A percentile compares a stretch with the other conserved stretches of the same genome.
Conservation (phyloP, 73 alveolate genomes). For the Effrenium voratum region DNA sequence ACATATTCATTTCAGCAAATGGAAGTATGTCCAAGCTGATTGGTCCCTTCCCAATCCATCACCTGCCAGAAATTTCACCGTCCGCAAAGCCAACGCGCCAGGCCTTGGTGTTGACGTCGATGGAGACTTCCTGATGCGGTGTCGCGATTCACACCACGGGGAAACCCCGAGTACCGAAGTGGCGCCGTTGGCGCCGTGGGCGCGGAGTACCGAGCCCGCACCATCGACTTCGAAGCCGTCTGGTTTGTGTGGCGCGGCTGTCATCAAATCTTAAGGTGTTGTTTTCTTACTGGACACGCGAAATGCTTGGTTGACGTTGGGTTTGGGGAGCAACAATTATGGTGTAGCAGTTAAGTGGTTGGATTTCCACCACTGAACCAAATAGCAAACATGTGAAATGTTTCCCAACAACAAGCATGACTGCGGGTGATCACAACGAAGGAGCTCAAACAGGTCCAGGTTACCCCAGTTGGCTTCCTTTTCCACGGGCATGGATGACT, state of each 20-base stretch:
- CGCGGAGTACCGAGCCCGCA: neutral
- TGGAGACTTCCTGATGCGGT: constrained; percentile 30
- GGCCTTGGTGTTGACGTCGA: constrained; percentile 81
- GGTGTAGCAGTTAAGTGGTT: too few species aligned
- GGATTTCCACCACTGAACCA: too few species aligned
- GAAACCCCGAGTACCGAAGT: neutral
- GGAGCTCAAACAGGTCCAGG: too few species aligned
- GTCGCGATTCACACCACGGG: neutral
- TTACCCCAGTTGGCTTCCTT: too few species aligned
- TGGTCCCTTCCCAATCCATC: neutral
- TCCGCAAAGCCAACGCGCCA: neutral
- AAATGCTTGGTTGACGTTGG: neutral
- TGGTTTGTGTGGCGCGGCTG: neutral
- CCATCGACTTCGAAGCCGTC: neutral
- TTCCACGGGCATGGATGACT: too few species aligned
- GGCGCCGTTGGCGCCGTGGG: neutral
- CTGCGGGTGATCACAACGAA: too few species aligned
- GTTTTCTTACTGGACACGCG: too few species aligned
- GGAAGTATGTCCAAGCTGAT: neutral
- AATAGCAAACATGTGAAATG: too few species aligned
- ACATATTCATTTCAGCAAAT: neutral
- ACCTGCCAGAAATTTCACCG: neutral
- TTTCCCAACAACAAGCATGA: too few species aligned
- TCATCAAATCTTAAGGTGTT: neutral
- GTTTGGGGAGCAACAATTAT: too few species aligned